Evolutionary conservation across 352 stramenopile species (phyloP).

Genomic region (Phytophthora nicotianae): DNA sequence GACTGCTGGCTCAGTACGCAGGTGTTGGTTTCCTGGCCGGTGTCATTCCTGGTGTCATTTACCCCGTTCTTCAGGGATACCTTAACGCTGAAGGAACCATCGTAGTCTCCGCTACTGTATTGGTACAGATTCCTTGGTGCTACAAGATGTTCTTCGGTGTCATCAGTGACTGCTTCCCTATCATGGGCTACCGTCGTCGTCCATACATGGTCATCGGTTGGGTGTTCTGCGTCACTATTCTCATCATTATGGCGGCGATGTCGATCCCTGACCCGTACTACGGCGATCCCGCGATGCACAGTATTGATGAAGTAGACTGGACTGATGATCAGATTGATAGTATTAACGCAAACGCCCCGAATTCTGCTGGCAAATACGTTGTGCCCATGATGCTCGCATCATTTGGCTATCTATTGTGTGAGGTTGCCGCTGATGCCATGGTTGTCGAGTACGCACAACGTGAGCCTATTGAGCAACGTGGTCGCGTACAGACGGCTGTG

Average conservation of each 20-base stretch:
- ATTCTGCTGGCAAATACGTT: slow-evolving; percentile 48
- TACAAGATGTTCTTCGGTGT: slow-evolving; percentile 64
- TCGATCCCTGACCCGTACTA: slow-evolving; percentile 46
- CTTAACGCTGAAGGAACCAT: slow-evolving; percentile 54
- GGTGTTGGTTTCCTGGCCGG: slow-evolving; percentile 49
- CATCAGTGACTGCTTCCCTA: slow-evolving; percentile 52
- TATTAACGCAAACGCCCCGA: slow-evolving; percentile 38
- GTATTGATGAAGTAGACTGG: slow-evolving; percentile 41
- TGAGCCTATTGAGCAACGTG: slow-evolving; percentile 51
- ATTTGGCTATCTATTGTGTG: slow-evolving; percentile 58
- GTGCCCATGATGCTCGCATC: slow-evolving; percentile 63
- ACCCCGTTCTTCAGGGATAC: slow-evolving; percentile 58
- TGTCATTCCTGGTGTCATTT: slow-evolving; percentile 50
- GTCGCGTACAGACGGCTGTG: slow-evolving; percentile 51
- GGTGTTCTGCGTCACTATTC: slow-evolving; percentile 42
- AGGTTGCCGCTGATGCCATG: slow-evolving; percentile 61
- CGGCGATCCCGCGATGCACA: slow-evolving; percentile 37
- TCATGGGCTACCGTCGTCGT: slow-evolving; percentile 51
- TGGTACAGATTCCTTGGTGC: slow-evolving; percentile 55
- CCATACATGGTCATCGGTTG: slow-evolving; percentile 63
- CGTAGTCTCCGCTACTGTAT: slow-evolving; percentile 42
- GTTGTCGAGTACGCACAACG: slow-evolving; percentile 61
- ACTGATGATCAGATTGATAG: slow-evolving; percentile 35
- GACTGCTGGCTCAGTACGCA: slow-evolving; percentile 51
- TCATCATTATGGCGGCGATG: slow-evolving; percentile 49